Evolutionary conservation across 2,329 filamentous ascomycete species (phyloP), one percentile per base, ranked within the genome.

Genomic region (Ceratocystiopsis minuta): DNA sequence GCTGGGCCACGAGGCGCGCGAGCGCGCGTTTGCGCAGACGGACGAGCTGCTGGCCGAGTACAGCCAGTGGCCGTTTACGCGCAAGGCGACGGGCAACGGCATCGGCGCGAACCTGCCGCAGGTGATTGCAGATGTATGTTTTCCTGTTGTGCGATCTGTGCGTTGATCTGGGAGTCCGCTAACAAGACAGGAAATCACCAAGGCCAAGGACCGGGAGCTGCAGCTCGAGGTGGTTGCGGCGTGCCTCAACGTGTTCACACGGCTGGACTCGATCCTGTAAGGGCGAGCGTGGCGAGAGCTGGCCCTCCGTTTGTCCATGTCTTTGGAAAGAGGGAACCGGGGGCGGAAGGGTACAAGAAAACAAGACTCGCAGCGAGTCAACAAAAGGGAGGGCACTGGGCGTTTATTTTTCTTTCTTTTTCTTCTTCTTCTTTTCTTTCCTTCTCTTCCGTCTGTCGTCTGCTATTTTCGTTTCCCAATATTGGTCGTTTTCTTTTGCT

Each of bases 181-280:
- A 20, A 20, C 20, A 20, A 20, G 9, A 6, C 48, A 78, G 62
- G 90, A 98, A 61, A 70, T 94, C 51, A 82, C 78, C 61, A 80
- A 75, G 48, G 74, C 72, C 55, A 93, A 92, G 61, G 88, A 96
- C 52, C 92, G 84, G 65, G 90, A 98, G 58, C 70, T 96, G 54
- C 90, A 96, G 60, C 72, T 98, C 50, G 90, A 98, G 72, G 88
- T 94, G 55, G 85, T 98, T 42, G 87, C 90, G 41, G 90, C 90
- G 51, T 96, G 90, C 61, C 65, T 98, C 60, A 94, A 82, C 64
- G 90, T 98, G 55, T 98, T 98, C 61, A 98, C 90, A 49, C 77
- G 88, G 57, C 80, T 98, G 54, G 90, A 98, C 65, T 96, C 90
- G 40, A 70, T 98, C 47, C 78, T 98, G 59, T 98, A 73, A 32